phyloP scores from a whole-genome alignment of 495 filamentous ascomycete genomes.

The Beverwykella pulmonaria region DNA sequence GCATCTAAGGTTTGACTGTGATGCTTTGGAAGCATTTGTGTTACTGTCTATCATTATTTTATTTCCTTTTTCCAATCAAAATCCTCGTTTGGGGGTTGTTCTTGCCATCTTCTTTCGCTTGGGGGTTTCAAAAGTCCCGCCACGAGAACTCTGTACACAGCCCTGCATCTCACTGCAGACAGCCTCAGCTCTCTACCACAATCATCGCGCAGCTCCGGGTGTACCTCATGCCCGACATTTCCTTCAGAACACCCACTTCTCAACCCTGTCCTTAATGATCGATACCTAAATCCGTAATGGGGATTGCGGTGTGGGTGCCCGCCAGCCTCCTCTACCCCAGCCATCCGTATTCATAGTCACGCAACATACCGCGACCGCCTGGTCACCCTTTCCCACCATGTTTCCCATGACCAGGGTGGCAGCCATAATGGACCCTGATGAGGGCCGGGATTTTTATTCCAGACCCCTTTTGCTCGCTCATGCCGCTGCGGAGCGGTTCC shows the following conservation, averaged over 20 bases:
- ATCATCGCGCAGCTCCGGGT: not conserved
- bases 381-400: not conserved
- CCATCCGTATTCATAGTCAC: not conserved
- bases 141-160: not conserved
- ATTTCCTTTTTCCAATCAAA: not conserved
- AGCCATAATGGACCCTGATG: too few relatives aligned
- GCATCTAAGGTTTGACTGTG: not conserved
- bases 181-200: not conserved
- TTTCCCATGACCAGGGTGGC: not conserved
- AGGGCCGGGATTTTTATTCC: too few relatives aligned
- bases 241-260: not conserved
- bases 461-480: not conserved
- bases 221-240: not conserved
- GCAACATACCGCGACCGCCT: not conserved
- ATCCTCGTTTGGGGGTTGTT: not conserved
- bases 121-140: not conserved
- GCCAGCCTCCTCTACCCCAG: constrained; percentile 4
- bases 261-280: not conserved
- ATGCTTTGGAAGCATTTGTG: not conserved
- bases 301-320: not conserved
- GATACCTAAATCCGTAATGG: not conserved
- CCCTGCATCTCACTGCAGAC: not conserved
- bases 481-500: not conserved
- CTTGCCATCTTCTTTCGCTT: not conserved
- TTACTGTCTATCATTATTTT: not conserved